These are phyloP conservation scores for Mucor piriformis DNA, from an alignment of 371 early-diverging fungal genomes.

Conservation along the genomic window DNA sequence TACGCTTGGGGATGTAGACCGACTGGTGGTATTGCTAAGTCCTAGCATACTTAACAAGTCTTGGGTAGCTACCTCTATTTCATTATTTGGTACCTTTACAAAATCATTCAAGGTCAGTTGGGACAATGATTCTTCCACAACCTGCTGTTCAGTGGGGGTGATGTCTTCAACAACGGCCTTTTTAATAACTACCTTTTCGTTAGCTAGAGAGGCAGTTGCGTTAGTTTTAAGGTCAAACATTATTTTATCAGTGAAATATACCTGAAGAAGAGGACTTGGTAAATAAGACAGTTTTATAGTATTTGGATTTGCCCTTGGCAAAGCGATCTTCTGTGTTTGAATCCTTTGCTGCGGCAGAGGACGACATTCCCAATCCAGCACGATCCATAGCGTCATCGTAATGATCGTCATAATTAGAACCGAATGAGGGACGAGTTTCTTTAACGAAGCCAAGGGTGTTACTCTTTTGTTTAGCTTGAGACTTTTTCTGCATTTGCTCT, in stretches of 20 bases:
- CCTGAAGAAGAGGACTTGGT: slow-evolving; percentile 14
- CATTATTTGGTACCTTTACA: neutral
- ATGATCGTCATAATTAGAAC: slow-evolving; percentile 11
- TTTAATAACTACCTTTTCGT: slow-evolving; percentile 1
- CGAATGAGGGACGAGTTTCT: slow-evolving; percentile 10
- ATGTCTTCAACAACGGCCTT: neutral
- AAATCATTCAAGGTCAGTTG: neutral
- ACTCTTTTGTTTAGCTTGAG: neutral
- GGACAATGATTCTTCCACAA: neutral
- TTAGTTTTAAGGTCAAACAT: no score
- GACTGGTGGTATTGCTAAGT: neutral
- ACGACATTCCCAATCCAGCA: slow-evolving; percentile 12
- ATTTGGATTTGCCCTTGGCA: slow-evolving; percentile 24
- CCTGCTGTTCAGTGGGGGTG: neutral
- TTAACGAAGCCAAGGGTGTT: neutral
- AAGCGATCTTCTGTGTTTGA: slow-evolving; percentile 7
- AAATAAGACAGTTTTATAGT: slow-evolving; percentile 13
- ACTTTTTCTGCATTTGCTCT: neutral
- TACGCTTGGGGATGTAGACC: no score
- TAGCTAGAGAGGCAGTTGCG: neutral
- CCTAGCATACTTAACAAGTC: neutral
- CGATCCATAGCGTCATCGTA: slow-evolving; percentile 16
- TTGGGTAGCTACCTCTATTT: neutral
- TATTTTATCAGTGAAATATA: neutral
- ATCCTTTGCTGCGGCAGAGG: neutral